A percentile compares a stretch with the other conserved stretches of the same genome.
phyloP scores from a whole-genome alignment of 495 filamentous ascomycete species.

The Letharia columbiana region DNA sequence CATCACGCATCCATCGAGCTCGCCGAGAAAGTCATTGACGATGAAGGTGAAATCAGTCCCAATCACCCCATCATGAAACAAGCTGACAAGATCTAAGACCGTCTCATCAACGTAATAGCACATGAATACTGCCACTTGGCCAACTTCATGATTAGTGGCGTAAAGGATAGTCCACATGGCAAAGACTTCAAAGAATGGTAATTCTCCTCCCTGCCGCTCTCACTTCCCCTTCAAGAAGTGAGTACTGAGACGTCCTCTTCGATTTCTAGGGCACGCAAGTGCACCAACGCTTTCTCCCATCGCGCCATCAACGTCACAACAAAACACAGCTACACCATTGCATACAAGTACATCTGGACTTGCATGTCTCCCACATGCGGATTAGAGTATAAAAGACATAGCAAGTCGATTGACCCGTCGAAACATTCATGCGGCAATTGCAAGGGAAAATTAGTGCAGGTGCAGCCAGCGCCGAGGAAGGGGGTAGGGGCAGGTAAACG shows the following conservation, averaged over 20 bases:
- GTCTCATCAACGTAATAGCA: conserved; percentile 76
- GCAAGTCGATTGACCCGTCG: conserved; percentile 63
- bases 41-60: conserved; percentile 35
- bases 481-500: conserved; percentile 23
- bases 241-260: neutral
- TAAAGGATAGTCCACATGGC: conserved; percentile 68
- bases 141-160: conserved; percentile 69
- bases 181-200: conserved; percentile 72
- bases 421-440: conserved; percentile 64
- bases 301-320: conserved; percentile 68
- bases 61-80: neutral
- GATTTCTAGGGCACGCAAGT: conserved; percentile 38
- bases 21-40: conserved; percentile 74
- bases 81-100: conserved; percentile 33
- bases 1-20: conserved; percentile 81
- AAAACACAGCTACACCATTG: conserved; percentile 78
- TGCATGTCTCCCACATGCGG: conserved; percentile 55
- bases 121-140: conserved; percentile 95
- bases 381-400: conserved; percentile 66
- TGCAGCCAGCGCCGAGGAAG: conserved; percentile 63
- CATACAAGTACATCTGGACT: conserved; percentile 81
- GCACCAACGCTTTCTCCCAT: conserved; percentile 37
- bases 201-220: neutral
- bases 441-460: conserved; percentile 58
- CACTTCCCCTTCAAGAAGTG: neutral